Evolutionary conservation across 495 filamentous ascomycete genomes (phyloP).

Genomic region (Immersiella caudata): DNA sequence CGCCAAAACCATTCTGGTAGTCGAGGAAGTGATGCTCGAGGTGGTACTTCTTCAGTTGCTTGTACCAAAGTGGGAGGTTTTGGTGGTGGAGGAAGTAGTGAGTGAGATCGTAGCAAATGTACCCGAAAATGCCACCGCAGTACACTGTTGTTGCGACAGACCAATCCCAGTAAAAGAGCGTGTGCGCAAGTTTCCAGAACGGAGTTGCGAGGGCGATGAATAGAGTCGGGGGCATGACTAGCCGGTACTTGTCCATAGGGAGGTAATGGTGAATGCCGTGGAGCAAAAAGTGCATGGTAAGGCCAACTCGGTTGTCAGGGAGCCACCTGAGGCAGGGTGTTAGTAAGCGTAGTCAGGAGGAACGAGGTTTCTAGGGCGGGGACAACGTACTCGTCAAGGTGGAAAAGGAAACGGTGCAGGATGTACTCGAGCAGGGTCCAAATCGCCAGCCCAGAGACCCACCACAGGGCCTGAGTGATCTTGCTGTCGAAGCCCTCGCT

Average conservation of each 20-base stretch:
- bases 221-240: constrained; percentile 95
- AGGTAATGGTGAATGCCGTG: constrained; percentile 98
- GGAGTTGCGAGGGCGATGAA: constrained; percentile 83
- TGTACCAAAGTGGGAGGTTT: constrained; percentile 86
- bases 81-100: constrained; percentile 99
- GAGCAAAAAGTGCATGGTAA: constrained; percentile 90
- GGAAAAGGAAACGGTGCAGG: constrained; percentile 91
- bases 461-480: constrained; percentile 56
- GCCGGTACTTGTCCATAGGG: constrained; percentile 94
- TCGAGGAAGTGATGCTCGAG: constrained; percentile 96
- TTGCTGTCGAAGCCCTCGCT: constrained; percentile 53
- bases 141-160: constrained; percentile 72
- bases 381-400: constrained; percentile 77
- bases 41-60: constrained; percentile 92
- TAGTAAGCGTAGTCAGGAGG: constrained; percentile 22
- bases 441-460: constrained; percentile 64
- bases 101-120: constrained; percentile 93
- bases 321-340: constrained; percentile 63
- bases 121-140: constrained; percentile 93
- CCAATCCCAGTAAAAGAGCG: constrained; percentile 85
- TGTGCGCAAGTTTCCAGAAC: constrained; percentile 91
- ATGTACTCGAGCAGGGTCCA: constrained; percentile 94
- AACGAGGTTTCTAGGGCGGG: background rate
- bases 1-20: constrained; percentile 96
- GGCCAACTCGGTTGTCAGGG: constrained; percentile 86